A percentile compares a stretch with the other conserved stretches of the same genome.
These are phyloP conservation scores for Leccinum ochraceum DNA, from an alignment of 768 basidiomycete species.

Conservation along the genomic window DNA sequence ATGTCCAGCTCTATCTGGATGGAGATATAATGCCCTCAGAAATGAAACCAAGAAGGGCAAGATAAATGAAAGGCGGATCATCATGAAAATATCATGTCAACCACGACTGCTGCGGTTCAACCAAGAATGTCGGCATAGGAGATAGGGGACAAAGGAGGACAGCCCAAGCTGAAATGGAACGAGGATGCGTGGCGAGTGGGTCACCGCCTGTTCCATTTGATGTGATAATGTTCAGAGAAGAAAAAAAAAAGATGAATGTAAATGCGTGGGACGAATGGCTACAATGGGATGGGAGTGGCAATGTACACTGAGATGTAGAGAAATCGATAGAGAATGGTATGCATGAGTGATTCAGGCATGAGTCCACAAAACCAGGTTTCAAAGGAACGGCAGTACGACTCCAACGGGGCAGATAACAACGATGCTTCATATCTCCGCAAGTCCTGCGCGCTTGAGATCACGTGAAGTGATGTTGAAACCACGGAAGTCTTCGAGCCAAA, in stretches of 20 bases:
- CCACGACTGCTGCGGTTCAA: neutral
- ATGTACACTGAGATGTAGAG: slow-evolving; percentile 32
- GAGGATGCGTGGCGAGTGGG: slow-evolving; percentile 2
- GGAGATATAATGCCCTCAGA: slow-evolving; percentile 12
- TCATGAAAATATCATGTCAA: slow-evolving; percentile 3
- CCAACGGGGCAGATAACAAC: slow-evolving; percentile 1
- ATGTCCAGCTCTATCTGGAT: slow-evolving; percentile 24
- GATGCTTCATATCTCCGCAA: slow-evolving; percentile 15
- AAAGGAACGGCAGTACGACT: neutral
- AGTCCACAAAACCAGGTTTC: slow-evolving; percentile 7
- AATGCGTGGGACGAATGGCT: slow-evolving; percentile 32
- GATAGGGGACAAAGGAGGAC: slow-evolving; percentile 17
- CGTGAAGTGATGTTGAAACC: slow-evolving; percentile 59
- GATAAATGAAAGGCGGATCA: slow-evolving; percentile 8
- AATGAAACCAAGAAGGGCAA: slow-evolving; percentile 4
- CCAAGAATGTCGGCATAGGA: slow-evolving; percentile 1
- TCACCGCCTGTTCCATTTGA: slow-evolving; percentile 2
- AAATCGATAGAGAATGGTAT: slow-evolving; percentile 14
- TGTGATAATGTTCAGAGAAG: slow-evolving; percentile 2
- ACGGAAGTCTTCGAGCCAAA: slow-evolving; percentile 65
- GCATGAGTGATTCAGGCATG: slow-evolving; percentile 19
- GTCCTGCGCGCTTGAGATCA: slow-evolving; percentile 40
- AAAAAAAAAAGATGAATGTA: slow-evolving; percentile 8
- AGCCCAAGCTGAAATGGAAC: slow-evolving; percentile 9
- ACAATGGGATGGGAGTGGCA: slow-evolving; percentile 30